phyloP scores from a whole-genome alignment of 2,329 filamentous ascomycete species.

The Trichoderma koningiopsis region DNA sequence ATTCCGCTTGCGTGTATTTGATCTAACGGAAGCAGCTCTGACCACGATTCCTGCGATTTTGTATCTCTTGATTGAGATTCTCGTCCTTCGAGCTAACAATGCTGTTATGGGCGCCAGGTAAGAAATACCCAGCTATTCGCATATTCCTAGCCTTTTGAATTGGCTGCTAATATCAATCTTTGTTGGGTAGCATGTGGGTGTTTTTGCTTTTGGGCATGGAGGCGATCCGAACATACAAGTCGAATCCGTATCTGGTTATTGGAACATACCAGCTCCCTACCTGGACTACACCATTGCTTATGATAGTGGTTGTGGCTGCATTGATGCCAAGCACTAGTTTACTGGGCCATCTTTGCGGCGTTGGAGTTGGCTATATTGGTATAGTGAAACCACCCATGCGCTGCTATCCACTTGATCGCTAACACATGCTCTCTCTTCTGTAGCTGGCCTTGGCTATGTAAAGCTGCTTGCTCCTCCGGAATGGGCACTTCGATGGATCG shows the following conservation, averaged over 20 bases:
- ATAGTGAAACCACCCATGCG: constrained; percentile 42
- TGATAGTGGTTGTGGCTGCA: constrained; percentile 73
- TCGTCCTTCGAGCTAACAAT: constrained; percentile 70
- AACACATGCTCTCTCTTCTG: not conserved
- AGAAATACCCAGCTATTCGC: constrained; percentile 30
- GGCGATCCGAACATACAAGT: constrained; percentile 79
- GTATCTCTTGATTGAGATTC: constrained; percentile 78
- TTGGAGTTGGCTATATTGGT: constrained; percentile 86
- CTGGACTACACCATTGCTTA: constrained; percentile 83
- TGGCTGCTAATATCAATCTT: not conserved
- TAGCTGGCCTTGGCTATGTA: constrained; percentile 84
- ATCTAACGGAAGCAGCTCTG: constrained; percentile 56
- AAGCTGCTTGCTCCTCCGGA: constrained; percentile 89
- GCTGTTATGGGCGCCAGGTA: constrained; percentile 82
- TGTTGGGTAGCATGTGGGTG: constrained; percentile 73
- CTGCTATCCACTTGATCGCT: not conserved
- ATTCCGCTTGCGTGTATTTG: not conserved
- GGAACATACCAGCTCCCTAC: constrained; percentile 74
- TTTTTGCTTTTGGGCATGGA: constrained; percentile 86
- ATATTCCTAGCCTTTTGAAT: not conserved
- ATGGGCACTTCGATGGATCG: constrained; percentile 82
- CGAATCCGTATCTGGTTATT: constrained; percentile 75
- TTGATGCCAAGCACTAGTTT: constrained; percentile 81
- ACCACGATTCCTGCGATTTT: constrained; percentile 79
- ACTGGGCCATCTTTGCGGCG: constrained; percentile 81